Percentiles rank a stretch among this genome's conserved stretches.
Evolutionary conservation across 202 grass and related monocot species (phyloP).

Genomic region (Thinopyrum obtusiflorum): DNA sequence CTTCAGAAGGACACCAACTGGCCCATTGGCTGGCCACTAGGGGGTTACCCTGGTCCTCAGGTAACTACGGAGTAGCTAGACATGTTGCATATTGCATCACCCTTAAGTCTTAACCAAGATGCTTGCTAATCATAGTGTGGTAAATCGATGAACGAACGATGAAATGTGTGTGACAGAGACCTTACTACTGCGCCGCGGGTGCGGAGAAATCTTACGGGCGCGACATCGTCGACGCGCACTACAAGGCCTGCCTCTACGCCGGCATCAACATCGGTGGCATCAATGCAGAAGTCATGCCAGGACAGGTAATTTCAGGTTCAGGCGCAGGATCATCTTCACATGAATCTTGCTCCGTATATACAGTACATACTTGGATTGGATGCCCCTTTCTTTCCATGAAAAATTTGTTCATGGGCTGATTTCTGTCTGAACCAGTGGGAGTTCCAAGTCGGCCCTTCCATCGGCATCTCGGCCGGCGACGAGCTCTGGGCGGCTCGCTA

Average conservation of each 20-base stretch:
- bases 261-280: slow-evolving; percentile 81
- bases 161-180: slow-evolving; percentile 50
- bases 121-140: too few relatives aligned
- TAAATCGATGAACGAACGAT: neutral
- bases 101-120: too few relatives aligned
- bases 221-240: slow-evolving; percentile 81
- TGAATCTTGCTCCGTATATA: neutral
- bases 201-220: slow-evolving; percentile 84
- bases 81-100: too few relatives aligned
- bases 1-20: slow-evolving; percentile 87
- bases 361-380: neutral
- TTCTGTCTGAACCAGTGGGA: slow-evolving; percentile 61
- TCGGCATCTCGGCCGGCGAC: slow-evolving; percentile 69
- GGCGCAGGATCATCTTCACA: neutral
- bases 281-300: slow-evolving; percentile 89
- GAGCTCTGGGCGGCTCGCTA: slow-evolving; percentile 77
- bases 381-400: neutral
- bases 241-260: slow-evolving; percentile 91
- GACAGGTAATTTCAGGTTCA: slow-evolving; percentile 46
- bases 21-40: slow-evolving; percentile 89
- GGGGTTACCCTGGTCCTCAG: slow-evolving; percentile 72
- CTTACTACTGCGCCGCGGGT: slow-evolving; percentile 73
- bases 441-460: slow-evolving; percentile 78
- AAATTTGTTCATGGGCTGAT: neutral
- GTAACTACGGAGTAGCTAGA: slow-evolving; percentile 14